Conservation (phyloP, 495 filamentous ascomycete genomes). For the Rostrohypoxylon terebratum region DNA sequence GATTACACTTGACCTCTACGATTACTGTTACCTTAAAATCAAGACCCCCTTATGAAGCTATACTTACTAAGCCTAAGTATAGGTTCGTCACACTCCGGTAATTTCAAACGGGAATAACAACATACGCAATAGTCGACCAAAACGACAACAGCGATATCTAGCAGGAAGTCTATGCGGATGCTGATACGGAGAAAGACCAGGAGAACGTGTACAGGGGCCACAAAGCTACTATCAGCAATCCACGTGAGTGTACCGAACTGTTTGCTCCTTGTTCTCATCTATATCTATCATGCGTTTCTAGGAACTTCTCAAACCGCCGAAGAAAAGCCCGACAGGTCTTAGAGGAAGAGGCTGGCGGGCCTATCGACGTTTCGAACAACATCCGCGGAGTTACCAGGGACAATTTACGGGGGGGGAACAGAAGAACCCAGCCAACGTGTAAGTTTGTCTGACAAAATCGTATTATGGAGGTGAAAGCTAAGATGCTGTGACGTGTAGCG, state of each 20-base stretch:
- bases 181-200: slow-evolving; percentile 35
- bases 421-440: background rate
- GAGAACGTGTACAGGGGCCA: slow-evolving; percentile 62
- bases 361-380: background rate
- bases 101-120: background rate
- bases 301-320: background rate
- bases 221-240: slow-evolving; percentile 63
- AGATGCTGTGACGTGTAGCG: background rate
- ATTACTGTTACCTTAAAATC: no score
- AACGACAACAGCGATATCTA: slow-evolving; percentile 36
- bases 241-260: slow-evolving; percentile 47
- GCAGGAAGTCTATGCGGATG: slow-evolving; percentile 34
- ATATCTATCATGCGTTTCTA: background rate
- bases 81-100: no score
- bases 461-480: background rate
- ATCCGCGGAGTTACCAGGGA: background rate
- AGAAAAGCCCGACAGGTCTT: background rate
- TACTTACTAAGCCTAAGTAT: no score
- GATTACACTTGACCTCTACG: no score
- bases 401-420: background rate
- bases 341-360: background rate
- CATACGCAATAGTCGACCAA: slow-evolving; percentile 20
- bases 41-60: no score
- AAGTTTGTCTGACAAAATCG: background rate
- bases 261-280: background rate